These are phyloP conservation scores for Ceratocystis harringtonii DNA, from an alignment of 2,329 filamentous ascomycete species.

Conservation along the genomic window DNA sequence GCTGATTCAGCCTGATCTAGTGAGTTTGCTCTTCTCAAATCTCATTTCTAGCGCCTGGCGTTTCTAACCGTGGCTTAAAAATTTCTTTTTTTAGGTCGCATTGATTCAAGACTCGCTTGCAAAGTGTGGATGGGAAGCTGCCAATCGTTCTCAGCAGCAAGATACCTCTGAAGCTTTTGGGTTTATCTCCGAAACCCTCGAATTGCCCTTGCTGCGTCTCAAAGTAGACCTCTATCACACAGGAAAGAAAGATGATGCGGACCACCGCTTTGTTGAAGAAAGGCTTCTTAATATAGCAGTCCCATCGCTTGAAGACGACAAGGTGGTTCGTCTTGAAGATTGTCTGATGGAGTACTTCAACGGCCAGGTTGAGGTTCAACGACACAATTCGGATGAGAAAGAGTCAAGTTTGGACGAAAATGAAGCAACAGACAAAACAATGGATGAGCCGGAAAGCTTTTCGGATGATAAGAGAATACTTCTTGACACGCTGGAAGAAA, in stretches of 20 bases:
- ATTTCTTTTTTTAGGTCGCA: constrained; percentile 43
- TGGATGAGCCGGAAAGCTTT: background rate
- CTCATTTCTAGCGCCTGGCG: background rate
- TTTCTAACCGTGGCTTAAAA: background rate
- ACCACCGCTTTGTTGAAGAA: constrained; percentile 92
- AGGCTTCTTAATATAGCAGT: constrained; percentile 80
- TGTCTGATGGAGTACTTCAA: constrained; percentile 94
- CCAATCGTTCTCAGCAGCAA: constrained; percentile 64
- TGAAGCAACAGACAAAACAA: background rate
- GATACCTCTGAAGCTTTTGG: constrained; percentile 92
- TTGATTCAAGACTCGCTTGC: constrained; percentile 69
- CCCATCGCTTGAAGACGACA: constrained; percentile 56
- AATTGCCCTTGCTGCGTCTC: constrained; percentile 72
- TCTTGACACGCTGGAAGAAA: background rate
- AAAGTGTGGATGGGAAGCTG: constrained; percentile 79
- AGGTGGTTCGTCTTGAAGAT: constrained; percentile 66
- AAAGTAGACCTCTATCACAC: constrained; percentile 93
- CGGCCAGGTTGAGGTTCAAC: constrained; percentile 67
- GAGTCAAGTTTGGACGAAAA: background rate
- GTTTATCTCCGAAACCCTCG: constrained; percentile 81
- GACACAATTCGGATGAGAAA: constrained; percentile 8
- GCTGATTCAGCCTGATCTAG: constrained; percentile 72
- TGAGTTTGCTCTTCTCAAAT: constrained; percentile 27
- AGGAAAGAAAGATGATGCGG: constrained; percentile 69
- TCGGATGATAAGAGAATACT: background rate